Evolutionary conservation across 495 filamentous ascomycete species (phyloP).

Genomic region (Entonaema liquescens): DNA sequence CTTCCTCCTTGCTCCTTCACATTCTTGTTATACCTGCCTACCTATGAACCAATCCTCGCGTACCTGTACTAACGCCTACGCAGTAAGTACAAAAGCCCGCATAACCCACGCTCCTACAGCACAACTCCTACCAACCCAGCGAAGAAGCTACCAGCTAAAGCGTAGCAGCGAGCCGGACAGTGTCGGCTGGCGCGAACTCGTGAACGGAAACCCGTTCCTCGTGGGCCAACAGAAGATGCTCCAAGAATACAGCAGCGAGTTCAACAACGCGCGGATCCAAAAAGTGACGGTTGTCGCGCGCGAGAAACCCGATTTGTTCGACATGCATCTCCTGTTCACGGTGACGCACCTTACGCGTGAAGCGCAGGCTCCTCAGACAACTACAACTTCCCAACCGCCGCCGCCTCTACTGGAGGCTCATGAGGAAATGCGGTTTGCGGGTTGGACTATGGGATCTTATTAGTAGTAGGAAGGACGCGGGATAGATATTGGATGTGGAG

Average conservation of each 20-base stretch:
- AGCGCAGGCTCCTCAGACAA: not conserved
- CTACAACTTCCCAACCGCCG: not conserved
- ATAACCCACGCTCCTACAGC: not conserved
- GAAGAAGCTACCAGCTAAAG: not conserved
- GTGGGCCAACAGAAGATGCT: conserved; percentile 20
- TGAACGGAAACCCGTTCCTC: conserved; percentile 2
- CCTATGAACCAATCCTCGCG: not conserved
- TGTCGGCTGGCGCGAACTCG: conserved; percentile 9
- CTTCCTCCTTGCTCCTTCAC: not conserved
- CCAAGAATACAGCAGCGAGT: not conserved
- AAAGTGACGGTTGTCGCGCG: not conserved
- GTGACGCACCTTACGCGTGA: conserved; percentile 14
- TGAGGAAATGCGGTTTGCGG: not conserved
- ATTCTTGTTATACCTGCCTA: no score
- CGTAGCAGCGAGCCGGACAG: not conserved
- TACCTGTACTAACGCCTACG: not conserved
- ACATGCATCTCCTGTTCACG: conserved; percentile 5
- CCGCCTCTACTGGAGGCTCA: not conserved
- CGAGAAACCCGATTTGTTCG: not conserved
- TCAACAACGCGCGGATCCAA: conserved; percentile 6
- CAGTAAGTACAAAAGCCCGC: conserved; percentile 6
- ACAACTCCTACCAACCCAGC: not conserved
- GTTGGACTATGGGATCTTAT: not conserved
- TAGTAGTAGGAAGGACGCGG: not conserved
- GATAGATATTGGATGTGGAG: not conserved